Evolutionary conservation across 768 basidiomycete species (phyloP).

Genomic region (Cubamyces lactineus): DNA sequence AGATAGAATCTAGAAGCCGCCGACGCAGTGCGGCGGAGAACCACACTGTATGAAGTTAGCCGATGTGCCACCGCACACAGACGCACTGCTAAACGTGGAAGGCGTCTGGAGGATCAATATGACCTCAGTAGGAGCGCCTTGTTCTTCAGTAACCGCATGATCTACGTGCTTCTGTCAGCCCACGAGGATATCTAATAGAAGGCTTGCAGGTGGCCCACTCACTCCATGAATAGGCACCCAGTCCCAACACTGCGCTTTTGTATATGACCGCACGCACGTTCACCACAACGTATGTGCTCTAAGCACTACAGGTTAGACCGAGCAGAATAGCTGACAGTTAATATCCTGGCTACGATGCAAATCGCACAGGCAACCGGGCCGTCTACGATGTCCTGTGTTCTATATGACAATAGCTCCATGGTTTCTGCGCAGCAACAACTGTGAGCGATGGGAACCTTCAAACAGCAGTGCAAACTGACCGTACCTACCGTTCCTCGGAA

Average conservation of each 20-base stretch:
- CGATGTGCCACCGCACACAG: not conserved
- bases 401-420: too few species aligned
- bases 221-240: too few species aligned
- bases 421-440: too few species aligned
- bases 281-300: too few species aligned
- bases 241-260: not conserved
- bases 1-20: not conserved
- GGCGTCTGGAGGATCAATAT: not conserved
- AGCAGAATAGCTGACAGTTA: too few species aligned
- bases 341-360: too few species aligned
- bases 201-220: not conserved
- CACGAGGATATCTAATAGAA: slow-evolving; percentile 10
- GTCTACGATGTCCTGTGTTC: too few species aligned
- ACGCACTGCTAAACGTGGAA: not conserved
- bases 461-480: not conserved
- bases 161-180: not conserved
- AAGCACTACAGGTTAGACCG: too few species aligned
- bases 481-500: not conserved
- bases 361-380: too few species aligned
- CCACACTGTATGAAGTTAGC: not conserved
- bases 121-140: slow-evolving; percentile 4
- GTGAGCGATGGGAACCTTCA: not conserved
- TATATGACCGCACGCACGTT: not conserved
- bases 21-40: not conserved
- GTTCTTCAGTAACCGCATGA: not conserved